Conservation (phyloP, 75 land plant genomes). For the Ceratopteris richardii region DNA sequence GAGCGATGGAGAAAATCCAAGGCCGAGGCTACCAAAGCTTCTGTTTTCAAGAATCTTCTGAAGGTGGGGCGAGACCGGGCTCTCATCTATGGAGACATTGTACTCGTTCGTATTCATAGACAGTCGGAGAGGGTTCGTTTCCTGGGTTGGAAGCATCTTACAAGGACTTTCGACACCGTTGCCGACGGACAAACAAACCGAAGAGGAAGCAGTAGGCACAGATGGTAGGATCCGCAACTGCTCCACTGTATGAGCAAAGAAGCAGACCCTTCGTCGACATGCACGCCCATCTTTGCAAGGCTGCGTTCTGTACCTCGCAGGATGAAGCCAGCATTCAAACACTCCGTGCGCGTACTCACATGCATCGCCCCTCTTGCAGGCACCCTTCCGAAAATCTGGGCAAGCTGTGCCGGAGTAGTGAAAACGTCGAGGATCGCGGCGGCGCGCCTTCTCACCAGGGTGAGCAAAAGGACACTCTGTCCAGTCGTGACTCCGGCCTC, state of each 20-base stretch:
- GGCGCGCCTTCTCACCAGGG: constrained; percentile 71
- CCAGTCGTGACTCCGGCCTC: constrained; percentile 77
- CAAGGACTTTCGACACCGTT: not conserved
- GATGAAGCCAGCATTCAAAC: constrained; percentile 88
- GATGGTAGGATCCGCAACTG: constrained; percentile 46
- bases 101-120: not conserved
- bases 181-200: not conserved
- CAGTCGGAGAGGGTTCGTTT: not conserved
- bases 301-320: constrained; percentile 67
- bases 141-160: too few relatives aligned
- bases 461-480: constrained; percentile 80
- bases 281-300: constrained; percentile 66
- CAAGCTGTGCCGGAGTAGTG: constrained; percentile 56
- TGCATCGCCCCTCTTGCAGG: constrained; percentile 47
- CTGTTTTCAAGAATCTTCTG: not conserved
- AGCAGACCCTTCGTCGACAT: constrained; percentile 42
- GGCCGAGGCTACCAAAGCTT: not conserved
- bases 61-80: too few relatives aligned
- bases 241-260: constrained; percentile 48
- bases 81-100: too few relatives aligned
- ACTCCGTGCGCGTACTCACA: constrained; percentile 51
- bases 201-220: not conserved
- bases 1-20: not conserved
- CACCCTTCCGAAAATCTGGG: constrained; percentile 53
- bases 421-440: constrained; percentile 59